phyloP scores from a whole-genome alignment of 2,329 filamentous ascomycete genomes.

The Dactylellina leptospora region DNA sequence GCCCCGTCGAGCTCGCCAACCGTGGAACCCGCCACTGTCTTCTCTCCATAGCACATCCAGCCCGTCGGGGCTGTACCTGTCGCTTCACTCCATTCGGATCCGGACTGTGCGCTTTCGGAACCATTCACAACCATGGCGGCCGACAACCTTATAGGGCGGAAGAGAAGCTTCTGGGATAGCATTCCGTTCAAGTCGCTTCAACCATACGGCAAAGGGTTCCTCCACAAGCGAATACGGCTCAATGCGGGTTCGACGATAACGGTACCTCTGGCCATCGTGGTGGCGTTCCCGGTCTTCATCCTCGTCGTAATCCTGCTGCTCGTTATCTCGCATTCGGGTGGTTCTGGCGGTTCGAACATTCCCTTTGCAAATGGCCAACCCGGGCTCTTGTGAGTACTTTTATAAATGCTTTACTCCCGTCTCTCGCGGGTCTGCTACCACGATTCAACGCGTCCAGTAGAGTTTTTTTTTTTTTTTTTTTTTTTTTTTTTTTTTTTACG shows the following conservation, averaged over 20 bases:
- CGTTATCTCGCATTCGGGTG: constrained; percentile 86
- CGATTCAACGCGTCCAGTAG: constrained; percentile 11
- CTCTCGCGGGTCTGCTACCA: neutral
- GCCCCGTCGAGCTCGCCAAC: constrained; percentile 35
- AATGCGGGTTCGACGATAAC: constrained; percentile 92
- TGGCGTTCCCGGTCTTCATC: constrained; percentile 90
- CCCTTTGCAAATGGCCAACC: constrained; percentile 34
- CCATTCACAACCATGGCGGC: constrained; percentile 46
- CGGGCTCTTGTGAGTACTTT: constrained; percentile 32
- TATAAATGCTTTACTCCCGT: constrained; percentile 49
- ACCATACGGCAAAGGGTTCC: constrained; percentile 66
- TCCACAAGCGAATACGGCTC: constrained; percentile 84
- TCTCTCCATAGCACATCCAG: constrained; percentile 49
- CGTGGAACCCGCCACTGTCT: constrained; percentile 42
- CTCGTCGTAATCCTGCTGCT: constrained; percentile 89
- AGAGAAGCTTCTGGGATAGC: constrained; percentile 65
- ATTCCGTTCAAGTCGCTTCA: constrained; percentile 41
- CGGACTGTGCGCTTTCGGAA: constrained; percentile 24
- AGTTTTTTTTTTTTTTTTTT: neutral
- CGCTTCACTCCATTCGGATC: constrained; percentile 17
- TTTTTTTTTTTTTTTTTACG: neutral
- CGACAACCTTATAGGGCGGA: constrained; percentile 55
- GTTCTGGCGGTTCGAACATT: constrained; percentile 69
- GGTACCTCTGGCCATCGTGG: constrained; percentile 87
- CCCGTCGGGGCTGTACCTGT: constrained; percentile 39